These are phyloP conservation scores for Dactylis glomerata DNA, from an alignment of 176 grass and related monocot species.

Conservation along the genomic window DNA sequence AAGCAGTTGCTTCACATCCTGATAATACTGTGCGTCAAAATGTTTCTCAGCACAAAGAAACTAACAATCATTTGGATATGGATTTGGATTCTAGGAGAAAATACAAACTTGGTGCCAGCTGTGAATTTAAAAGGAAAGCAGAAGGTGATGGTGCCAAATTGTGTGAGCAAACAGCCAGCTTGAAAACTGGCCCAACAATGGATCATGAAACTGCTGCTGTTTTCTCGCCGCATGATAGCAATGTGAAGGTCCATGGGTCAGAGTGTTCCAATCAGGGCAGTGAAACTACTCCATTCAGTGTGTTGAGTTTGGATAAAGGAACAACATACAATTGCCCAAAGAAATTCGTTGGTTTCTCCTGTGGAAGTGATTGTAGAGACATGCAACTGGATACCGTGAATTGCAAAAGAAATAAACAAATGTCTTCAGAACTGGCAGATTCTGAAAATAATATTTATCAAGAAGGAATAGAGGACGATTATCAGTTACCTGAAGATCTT, in stretches of 20 bases:
- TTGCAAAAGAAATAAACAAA: conserved; percentile 22
- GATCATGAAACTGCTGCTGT: conserved; percentile 1
- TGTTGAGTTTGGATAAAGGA: neutral
- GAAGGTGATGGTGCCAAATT: neutral
- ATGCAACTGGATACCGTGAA: neutral
- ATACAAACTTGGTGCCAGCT: neutral
- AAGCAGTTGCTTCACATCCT: conserved; percentile 8
- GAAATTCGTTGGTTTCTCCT: neutral
- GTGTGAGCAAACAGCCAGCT: conserved; percentile 1
- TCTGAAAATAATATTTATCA: neutral
- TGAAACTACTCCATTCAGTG: neutral
- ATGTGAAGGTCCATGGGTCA: conserved; percentile 14
- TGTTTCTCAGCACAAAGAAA: conserved; percentile 4
- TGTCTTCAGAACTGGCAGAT: neutral
- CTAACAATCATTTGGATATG: conserved; percentile 5
- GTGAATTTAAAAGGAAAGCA: conserved; percentile 15
- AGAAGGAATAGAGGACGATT: neutral
- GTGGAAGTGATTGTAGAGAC: conserved; percentile 10
- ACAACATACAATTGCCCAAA: neutral
- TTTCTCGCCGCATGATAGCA: conserved; percentile 16
- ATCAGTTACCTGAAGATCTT: conserved; percentile 3
- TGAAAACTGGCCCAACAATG: neutral
- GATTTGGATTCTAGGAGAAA: conserved; percentile 16
- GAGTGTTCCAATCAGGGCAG: conserved; percentile 11
- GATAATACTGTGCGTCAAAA: conserved; percentile 1